Evolutionary conservation across 78 protist genomes (phyloP).

Genomic region (Salpingoeca rosetta): DNA sequence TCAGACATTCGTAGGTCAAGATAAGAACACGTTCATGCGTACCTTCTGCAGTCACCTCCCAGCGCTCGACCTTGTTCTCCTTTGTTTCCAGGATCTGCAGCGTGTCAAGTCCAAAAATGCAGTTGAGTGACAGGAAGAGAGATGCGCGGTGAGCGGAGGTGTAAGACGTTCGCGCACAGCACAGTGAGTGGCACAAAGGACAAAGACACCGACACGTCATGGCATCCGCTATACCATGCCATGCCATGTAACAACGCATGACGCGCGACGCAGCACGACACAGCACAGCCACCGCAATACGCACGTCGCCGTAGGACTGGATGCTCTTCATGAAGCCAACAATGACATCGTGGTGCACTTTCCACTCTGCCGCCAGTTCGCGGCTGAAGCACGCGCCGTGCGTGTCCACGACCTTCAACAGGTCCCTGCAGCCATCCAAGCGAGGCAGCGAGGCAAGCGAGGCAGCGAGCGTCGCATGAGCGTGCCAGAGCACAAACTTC

Average conservation of each 20-base stretch:
- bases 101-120: too few species aligned
- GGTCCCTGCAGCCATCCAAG: background rate
- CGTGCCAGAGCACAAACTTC: background rate
- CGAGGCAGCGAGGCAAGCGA: background rate
- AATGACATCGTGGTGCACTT: background rate
- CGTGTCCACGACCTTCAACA: background rate
- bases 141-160: too few species aligned
- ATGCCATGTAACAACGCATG: background rate
- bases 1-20: too few species aligned
- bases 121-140: too few species aligned
- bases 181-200: background rate
- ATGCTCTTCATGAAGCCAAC: constrained; percentile 10
- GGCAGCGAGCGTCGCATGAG: background rate
- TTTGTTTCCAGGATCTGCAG: too few species aligned
- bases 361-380: background rate
- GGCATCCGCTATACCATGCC: background rate
- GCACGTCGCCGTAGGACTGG: background rate
- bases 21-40: too few species aligned
- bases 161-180: background rate
- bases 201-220: background rate
- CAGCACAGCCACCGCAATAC: background rate
- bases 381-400: background rate
- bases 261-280: background rate
- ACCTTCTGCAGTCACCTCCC: too few species aligned
- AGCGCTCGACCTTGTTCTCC: too few species aligned